Evolutionary conservation across 768 basidiomycete genomes (phyloP), one percentile per base, ranked within the genome.

Genomic region (Leccinum longicurvipes): DNA sequence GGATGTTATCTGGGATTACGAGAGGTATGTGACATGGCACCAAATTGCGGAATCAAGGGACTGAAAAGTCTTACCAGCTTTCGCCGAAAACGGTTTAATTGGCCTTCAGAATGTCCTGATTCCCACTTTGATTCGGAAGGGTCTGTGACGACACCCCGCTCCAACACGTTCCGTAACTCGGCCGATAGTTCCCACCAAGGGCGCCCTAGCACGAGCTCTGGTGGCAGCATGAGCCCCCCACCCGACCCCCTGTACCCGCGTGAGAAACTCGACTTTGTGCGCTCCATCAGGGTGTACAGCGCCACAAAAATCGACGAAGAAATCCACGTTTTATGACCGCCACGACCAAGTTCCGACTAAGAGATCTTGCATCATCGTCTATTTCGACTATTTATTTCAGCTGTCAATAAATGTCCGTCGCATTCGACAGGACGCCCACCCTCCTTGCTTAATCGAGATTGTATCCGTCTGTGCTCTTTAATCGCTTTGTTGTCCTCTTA

Each of bases 61-160:
- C 50, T 46, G n/a, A 55, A 50, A 41, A 21, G 6, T 29, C 14
- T 53, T 58, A 9, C 50, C 63, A 89, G 87, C 56, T 89, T 87
- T 73, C 82, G 83, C 39, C 81, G 86, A 50, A 74, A 74, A 54
- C 82, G 87, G 41, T 82, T 89, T 66, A 82, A 87, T 62, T 89
- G 86, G 86, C 85, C 86, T 6, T 72, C 76, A 39, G 78, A 81
- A 44, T 66, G 69, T 28, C 65, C 73, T 49, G 75, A 76, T 57
- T 61, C 62, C 52, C 66, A 67, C 47, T 28, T 66, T 28, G 73
- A 47, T 27, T 8, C 25, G 27, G 46, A 72, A 7, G 34, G 25
- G 31, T 60, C 60, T 42, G 63, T 52, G 31, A 42, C 62, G 44
- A 67, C 67, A 19, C 69, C 65, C 41, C 65, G 64, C 42, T 64